A percentile compares a stretch with the other conserved stretches of the same genome.
Conservation (phyloP, 116 monocot species). For the Papilionanthe hybrid region DNA sequence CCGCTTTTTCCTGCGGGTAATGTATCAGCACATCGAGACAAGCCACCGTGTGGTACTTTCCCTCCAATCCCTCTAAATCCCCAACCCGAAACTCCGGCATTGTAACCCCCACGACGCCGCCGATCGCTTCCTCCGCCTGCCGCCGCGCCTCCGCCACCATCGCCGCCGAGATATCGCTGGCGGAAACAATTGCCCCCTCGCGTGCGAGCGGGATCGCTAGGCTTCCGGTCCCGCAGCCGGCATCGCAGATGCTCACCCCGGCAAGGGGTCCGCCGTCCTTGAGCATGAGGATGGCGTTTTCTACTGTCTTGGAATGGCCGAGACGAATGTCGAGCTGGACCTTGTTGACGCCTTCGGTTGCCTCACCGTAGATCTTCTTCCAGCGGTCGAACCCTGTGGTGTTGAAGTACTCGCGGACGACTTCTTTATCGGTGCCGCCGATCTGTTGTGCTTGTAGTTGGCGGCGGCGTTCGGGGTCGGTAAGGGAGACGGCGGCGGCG, state of each 20-base stretch:
- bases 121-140: constrained; percentile 38
- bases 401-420: constrained; percentile 93
- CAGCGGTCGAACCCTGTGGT: constrained; percentile 89
- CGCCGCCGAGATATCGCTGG: constrained; percentile 85
- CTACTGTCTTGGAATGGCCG: constrained; percentile 90
- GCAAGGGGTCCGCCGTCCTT: constrained; percentile 42
- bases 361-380: constrained; percentile 81
- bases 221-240: constrained; percentile 91
- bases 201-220: constrained; percentile 79
- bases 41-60: constrained; percentile 73
- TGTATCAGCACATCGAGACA: constrained; percentile 95
- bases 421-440: constrained; percentile 76
- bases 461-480: constrained; percentile 78
- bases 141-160: constrained; percentile 78
- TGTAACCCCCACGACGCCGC: neutral
- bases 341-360: constrained; percentile 73
- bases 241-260: constrained; percentile 87
- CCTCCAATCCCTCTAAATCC: constrained; percentile 71
- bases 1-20: constrained; percentile 82
- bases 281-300: constrained; percentile 69
- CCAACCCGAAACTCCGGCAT: constrained; percentile 67
- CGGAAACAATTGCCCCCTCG: constrained; percentile 69
- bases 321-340: constrained; percentile 96
- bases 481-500: constrained; percentile 69
- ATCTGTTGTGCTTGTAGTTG: constrained; percentile 68